These are phyloP conservation scores for Dictyostelium firmibasis DNA, from an alignment of 78 protist genomes.

Conservation along the genomic window DNA sequence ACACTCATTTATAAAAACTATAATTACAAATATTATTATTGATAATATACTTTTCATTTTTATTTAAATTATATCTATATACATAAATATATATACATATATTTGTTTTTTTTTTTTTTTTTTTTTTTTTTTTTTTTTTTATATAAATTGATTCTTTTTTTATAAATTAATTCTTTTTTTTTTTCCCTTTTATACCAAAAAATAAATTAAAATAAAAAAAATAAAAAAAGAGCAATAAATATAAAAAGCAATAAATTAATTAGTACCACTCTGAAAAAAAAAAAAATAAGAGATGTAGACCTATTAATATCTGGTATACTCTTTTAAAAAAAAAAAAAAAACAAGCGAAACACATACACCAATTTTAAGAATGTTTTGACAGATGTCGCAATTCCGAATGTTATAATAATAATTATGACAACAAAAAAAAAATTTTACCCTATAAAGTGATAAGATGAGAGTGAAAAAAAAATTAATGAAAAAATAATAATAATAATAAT, in stretches of 20 bases:
- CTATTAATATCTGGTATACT: not conserved
- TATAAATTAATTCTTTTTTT: too few relatives aligned
- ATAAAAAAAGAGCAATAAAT: not conserved
- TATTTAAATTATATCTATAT: not conserved
- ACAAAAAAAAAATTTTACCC: not conserved
- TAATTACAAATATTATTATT: not conserved
- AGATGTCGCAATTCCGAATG: not conserved
- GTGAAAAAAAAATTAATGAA: not conserved
- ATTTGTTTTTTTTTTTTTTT: not conserved
- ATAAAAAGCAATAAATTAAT: too few relatives aligned
- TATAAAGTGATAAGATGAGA: not conserved
- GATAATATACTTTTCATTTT: not conserved
- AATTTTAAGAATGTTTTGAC: not conserved
- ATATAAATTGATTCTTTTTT: too few relatives aligned
- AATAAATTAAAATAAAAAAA: not conserved
- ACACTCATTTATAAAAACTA: not conserved
- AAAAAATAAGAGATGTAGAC: not conserved
- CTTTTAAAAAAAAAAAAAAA: not conserved
- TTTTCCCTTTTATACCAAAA: not conserved
- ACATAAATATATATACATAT: not conserved
- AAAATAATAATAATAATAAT: too few relatives aligned
- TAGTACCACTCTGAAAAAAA: not conserved
- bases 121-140: too few relatives aligned
- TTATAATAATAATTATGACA: not conserved
- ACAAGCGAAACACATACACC: not conserved